phyloP scores from a whole-genome alignment of 1,139 yeast genomes.

The Entelexis paramagnoliae region DNA sequence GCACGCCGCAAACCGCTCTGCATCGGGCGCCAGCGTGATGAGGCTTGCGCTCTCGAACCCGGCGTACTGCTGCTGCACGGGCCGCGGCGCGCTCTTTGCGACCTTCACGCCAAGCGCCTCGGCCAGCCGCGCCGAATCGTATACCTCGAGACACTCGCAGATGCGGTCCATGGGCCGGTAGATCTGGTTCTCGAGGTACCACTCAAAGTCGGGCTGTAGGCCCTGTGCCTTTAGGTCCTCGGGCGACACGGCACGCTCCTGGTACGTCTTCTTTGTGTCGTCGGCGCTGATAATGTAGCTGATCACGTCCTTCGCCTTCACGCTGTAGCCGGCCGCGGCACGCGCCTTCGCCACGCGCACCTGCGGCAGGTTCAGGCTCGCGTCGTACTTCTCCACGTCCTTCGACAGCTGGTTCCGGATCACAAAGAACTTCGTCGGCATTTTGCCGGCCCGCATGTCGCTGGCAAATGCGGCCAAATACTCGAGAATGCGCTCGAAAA shows the following conservation, averaged over 20 bases:
- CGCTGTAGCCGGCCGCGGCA: conserved; percentile 67
- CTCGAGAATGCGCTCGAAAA: conserved; percentile 60
- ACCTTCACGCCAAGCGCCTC: conserved; percentile 68
- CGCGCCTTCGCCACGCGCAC: conserved; percentile 85
- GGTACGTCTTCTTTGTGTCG: conserved; percentile 31
- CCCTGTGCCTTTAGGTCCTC: conserved; percentile 53
- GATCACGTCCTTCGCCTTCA: conserved; percentile 83
- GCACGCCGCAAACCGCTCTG: conserved; percentile 67
- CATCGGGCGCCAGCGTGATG: conserved; percentile 71
- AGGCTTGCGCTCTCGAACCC: conserved; percentile 40
- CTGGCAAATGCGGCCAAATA: conserved; percentile 54
- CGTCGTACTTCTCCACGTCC: conserved; percentile 33
- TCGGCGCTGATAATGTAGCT: conserved; percentile 62
- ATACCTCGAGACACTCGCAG: conserved; percentile 75
- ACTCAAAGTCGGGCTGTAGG: conserved; percentile 62
- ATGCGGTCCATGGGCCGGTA: conserved; percentile 87
- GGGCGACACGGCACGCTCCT: conserved; percentile 72
- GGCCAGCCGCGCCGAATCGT: conserved; percentile 72
- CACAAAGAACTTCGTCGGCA: conserved; percentile 50
- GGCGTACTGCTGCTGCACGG: neutral
- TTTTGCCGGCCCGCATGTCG: conserved; percentile 49
- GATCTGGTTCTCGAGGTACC: conserved; percentile 78
- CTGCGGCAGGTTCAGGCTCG: conserved; percentile 59
- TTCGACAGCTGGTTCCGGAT: conserved; percentile 36
- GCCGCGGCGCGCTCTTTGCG: neutral